Evolutionary conservation across 129 eudicot genomes (phyloP).

Genomic region (Gnaphalium uliginosum): DNA sequence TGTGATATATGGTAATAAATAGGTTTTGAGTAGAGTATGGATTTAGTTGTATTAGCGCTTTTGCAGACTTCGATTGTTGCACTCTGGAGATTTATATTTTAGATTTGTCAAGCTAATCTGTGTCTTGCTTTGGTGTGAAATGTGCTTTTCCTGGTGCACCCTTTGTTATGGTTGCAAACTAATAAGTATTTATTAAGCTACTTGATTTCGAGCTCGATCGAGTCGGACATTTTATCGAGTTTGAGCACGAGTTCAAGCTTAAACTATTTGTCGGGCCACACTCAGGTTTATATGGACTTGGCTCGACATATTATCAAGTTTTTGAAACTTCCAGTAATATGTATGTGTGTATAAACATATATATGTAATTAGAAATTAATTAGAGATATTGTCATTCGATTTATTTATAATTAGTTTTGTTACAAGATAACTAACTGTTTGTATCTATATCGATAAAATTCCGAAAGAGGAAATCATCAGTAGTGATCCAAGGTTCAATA

Average conservation of each 20-base stretch:
- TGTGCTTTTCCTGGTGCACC: background rate
- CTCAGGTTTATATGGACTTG: too few species aligned
- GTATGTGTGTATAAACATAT: too few species aligned
- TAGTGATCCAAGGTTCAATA: background rate
- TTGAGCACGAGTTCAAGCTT: background rate
- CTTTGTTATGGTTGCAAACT: background rate
- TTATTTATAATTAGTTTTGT: background rate
- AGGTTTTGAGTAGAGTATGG: constrained; percentile 14
- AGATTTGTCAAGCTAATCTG: constrained; percentile 10
- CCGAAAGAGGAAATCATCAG: background rate
- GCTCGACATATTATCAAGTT: too few species aligned
- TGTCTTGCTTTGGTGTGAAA: background rate
- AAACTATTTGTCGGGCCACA: too few species aligned
- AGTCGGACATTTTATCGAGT: background rate
- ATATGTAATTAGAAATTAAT: too few species aligned
- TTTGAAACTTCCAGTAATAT: too few species aligned
- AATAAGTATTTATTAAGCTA: too few species aligned
- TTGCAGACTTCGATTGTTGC: background rate
- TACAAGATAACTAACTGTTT: background rate
- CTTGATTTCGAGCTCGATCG: background rate
- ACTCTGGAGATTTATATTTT: background rate
- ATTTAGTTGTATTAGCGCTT: constrained; percentile 3
- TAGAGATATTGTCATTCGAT: too few species aligned
- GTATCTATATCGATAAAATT: background rate
- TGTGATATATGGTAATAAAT: constrained; percentile 29